Evolutionary conservation across 139 green algal genomes (phyloP), one percentile per base, ranked within the genome.

Genomic region (Tetradesmus obliquus): DNA sequence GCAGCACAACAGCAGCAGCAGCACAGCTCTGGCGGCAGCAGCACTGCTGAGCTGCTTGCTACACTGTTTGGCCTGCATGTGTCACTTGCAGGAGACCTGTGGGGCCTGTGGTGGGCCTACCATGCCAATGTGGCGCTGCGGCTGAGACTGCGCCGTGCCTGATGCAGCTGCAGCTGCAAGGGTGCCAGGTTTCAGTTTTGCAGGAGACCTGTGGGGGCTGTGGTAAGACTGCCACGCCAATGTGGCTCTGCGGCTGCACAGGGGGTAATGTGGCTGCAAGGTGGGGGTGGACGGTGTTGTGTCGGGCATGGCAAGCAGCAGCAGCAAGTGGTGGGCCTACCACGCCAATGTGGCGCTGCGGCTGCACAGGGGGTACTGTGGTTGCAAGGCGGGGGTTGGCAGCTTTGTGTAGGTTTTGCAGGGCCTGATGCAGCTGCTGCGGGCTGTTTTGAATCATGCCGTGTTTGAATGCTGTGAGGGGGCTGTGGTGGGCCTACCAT

Each of bases 61-160:
- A 62, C 69, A 17, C 17, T 90, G 45, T 19, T 82, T 69, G 86
- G 86, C 6, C 69, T 90, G 66, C 86, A 90, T 83, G 86, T 90
- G 15, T 22, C 69, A 17, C 20, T 90, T 3, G 3, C n/a, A 53
- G 53, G 19, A 17, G 86, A 90, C 20, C 24, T 90, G 66, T 22
- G 7, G 24, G 15, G 74, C 6, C 17, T 90, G 45, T 90, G 86
- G 86, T 90, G 86, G 86, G 86, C 69, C 15, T 90, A 83, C 54
- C 86, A 90, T 13, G 55, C 86, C 5, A 89, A 60, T 20, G 15
- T 89, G 22, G 83, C 57, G 5, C 72, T 81, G 20, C 19, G 72
- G 22, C 72, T 81, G 72, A 71, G 60, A 13, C 15, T 71, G 60
- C 60, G 19, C 10, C 8, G 60, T 10, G 60, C 60, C 60, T 71